Evolutionary conservation across 2,329 filamentous ascomycete genomes (phyloP), one percentile per base, ranked within the genome.

Genomic region (Pseudogymnoascus sp.): DNA sequence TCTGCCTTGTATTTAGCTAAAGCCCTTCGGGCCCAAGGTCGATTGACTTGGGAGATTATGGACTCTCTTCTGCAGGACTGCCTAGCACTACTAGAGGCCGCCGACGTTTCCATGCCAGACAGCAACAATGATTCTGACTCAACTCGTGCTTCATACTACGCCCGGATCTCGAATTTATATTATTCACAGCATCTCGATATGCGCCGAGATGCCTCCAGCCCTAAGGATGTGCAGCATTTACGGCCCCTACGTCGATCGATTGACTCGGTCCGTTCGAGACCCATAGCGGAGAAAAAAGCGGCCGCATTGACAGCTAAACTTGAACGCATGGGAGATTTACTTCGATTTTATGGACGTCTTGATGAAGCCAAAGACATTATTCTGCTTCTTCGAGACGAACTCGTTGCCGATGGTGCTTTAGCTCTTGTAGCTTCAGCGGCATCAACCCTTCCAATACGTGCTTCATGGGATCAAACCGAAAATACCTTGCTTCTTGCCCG

Each of bases 161-260:
- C 88, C 65, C 89, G 86, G 68, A 82, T 91, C 26, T 91, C 88
- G 0, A 87, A 88, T 68, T 79, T 89, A 2, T 90, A 90, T 71
- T 91, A 87, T 71, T 78, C 84, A n/a, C 79, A 83, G 59, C 85
- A 85, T 69, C 75, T 82, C 16, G 77, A 79, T 50, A 71, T 84
- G 65, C 75, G 79, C 13, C 82, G 82, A 60, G 74, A 76, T 24
- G 67, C 74, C 0, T 74, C 75, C 3, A 77, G 77, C 31, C 66
- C 73, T 0, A 76, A 77, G n/a, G 77, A 80, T 59, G 67, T 70
- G 5, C 73, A 76, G 16, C 77, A 81, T 1, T 73, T 88, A 13
- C 80, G 82, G 60, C 80, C 86, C 11, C 78, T 91, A 59, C 82
- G 82, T 63, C 81, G 84, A 62, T 88, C 87, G 0, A 81, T 89